phyloP scores from a whole-genome alignment of 225 moss, liverwort and hornwort species.

The Lunularia cruciata region DNA sequence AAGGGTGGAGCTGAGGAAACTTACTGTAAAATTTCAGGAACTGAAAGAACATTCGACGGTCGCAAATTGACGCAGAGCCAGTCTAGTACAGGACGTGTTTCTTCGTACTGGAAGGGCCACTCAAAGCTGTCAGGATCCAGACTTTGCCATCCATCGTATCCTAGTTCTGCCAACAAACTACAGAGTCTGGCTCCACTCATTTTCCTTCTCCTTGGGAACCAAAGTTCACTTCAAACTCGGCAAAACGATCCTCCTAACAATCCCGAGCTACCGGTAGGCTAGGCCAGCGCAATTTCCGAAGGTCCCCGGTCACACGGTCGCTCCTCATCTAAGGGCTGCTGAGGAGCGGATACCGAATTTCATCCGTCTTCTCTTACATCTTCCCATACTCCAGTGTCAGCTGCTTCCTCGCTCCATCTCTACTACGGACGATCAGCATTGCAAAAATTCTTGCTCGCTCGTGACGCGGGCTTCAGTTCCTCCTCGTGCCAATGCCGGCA shows the following conservation, averaged over 20 bases:
- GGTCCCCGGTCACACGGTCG: too few relatives aligned
- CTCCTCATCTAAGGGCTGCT: too few relatives aligned
- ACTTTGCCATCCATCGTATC: conserved; percentile 92
- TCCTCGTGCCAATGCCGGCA: background rate
- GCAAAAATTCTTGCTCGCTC: background rate
- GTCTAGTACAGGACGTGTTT: conserved; percentile 80
- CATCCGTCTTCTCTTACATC: background rate
- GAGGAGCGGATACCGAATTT: too few relatives aligned
- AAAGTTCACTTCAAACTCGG: background rate
- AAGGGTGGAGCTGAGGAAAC: conserved; percentile 8
- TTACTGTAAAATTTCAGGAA: conserved; percentile 79
- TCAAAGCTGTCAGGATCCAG: conserved; percentile 97
- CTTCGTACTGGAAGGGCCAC: conserved; percentile 98
- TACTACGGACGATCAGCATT: conserved; percentile 12
- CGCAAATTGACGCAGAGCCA: conserved; percentile 94
- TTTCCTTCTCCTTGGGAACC: conserved; percentile 1
- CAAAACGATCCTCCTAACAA: too few relatives aligned
- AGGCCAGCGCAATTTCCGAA: too few relatives aligned
- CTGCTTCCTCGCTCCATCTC: background rate
- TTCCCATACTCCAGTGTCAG: background rate
- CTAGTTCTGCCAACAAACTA: conserved; percentile 75
- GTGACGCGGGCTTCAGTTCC: background rate
- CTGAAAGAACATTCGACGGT: conserved; percentile 83
- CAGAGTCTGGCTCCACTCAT: conserved; percentile 97
- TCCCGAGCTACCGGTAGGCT: too few relatives aligned